Conservation (phyloP, 352 stramenopile species). For the Halophytophthora batemanensis region DNA sequence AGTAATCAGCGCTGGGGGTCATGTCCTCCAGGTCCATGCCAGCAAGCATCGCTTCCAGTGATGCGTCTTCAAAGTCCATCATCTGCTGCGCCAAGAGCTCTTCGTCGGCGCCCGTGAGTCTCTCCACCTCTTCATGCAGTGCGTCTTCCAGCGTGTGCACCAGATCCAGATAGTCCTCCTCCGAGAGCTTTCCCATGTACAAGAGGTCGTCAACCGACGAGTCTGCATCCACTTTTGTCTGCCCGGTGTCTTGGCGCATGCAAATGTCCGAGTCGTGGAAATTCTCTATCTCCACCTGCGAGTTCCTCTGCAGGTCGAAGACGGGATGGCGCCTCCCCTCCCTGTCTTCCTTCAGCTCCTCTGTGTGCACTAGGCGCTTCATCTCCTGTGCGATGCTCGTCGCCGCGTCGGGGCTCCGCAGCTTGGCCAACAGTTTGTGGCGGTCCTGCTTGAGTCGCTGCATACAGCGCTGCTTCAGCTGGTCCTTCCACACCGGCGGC, state of each 20-base stretch:
- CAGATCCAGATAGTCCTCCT: conserved; percentile 76
- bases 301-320: conserved; percentile 27
- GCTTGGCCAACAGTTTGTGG: conserved; percentile 50
- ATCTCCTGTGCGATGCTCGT: conserved; percentile 60
- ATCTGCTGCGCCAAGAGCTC: conserved; percentile 49
- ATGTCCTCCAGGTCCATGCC: conserved; percentile 48
- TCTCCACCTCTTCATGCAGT: conserved; percentile 45
- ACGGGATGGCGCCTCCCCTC: conserved; percentile 22
- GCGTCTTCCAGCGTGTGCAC: conserved; percentile 70
- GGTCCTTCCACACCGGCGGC: conserved; percentile 71
- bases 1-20: neutral
- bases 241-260: too few species aligned
- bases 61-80: conserved; percentile 66
- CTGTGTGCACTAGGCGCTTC: conserved; percentile 49
- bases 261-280: too few species aligned
- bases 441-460: conserved; percentile 64
- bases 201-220: conserved; percentile 69
- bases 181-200: conserved; percentile 45
- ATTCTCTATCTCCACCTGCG: neutral
- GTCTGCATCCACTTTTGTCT: conserved; percentile 8
- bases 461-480: conserved; percentile 71
- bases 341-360: conserved; percentile 21
- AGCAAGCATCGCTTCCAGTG: conserved; percentile 66
- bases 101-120: conserved; percentile 21
- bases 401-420: conserved; percentile 48